These are phyloP conservation scores for Allium fistulosum DNA, from an alignment of 106 monocot species.

Conservation along the genomic window DNA sequence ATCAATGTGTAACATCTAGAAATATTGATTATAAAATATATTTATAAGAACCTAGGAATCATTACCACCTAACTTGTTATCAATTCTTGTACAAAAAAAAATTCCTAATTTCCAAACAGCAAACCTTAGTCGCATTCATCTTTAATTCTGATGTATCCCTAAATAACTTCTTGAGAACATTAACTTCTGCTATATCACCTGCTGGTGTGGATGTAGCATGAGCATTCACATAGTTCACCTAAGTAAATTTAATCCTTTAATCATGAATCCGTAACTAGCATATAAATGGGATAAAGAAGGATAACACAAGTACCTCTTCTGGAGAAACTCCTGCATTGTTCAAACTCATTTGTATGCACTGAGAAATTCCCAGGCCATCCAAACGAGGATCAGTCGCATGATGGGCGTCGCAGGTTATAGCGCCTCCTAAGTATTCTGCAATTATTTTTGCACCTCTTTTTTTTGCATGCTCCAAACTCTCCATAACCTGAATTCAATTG, in stretches of 20 bases:
- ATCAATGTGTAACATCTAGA: too few relatives aligned
- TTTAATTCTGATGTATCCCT: constrained; percentile 11
- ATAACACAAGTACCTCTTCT: constrained; percentile 9
- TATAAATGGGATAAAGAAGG: too few relatives aligned
- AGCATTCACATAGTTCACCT: constrained; percentile 25
- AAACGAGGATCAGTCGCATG: constrained; percentile 14
- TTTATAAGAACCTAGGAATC: too few relatives aligned
- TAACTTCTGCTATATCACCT: constrained; percentile 15
- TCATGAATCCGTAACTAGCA: neutral
- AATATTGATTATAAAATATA: too few relatives aligned
- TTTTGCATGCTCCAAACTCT: constrained; percentile 22
- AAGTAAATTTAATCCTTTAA: neutral
- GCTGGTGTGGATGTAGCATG: constrained; percentile 20
- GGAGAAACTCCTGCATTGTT: constrained; percentile 18
- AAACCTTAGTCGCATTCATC: constrained; percentile 23
- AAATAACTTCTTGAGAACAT: constrained; percentile 13
- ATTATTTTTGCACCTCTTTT: constrained; percentile 18
- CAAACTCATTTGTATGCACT: constrained; percentile 13
- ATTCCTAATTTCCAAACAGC: too few relatives aligned
- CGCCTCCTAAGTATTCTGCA: constrained; percentile 19
- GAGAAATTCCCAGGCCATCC: constrained; percentile 16
- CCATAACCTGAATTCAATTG: constrained; percentile 9
- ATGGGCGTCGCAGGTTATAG: constrained; percentile 19
- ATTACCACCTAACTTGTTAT: too few relatives aligned
- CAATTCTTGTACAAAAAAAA: too few relatives aligned